phyloP scores from a whole-genome alignment of 106 monocot genomes.

The Acorus calamus region DNA sequence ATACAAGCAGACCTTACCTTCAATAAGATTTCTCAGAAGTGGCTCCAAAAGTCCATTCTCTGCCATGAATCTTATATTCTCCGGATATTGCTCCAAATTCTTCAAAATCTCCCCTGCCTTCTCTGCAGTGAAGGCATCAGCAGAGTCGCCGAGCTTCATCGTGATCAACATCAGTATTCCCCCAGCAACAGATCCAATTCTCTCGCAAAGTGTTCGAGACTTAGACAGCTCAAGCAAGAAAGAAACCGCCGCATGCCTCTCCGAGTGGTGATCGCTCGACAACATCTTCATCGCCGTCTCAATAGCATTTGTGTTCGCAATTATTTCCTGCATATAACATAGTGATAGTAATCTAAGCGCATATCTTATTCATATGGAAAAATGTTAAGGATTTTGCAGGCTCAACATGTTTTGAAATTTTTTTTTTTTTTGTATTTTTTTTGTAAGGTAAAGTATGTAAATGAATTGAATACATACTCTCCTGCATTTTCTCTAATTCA shows the following conservation, averaged over 20 bases:
- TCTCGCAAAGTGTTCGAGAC: conserved; percentile 22
- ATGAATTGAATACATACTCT: no score
- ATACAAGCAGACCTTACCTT: conserved; percentile 21
- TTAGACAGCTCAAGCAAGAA: conserved; percentile 60
- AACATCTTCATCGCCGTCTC: conserved; percentile 32
- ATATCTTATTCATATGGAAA: neutral
- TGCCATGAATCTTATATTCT: conserved; percentile 57
- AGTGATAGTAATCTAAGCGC: neutral
- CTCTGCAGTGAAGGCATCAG: conserved; percentile 23
- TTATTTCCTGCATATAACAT: conserved; percentile 34
- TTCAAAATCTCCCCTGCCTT: conserved; percentile 38
- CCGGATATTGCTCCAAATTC: conserved; percentile 41
- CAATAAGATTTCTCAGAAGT: conserved; percentile 42
- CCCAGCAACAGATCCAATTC: conserved; percentile 31
- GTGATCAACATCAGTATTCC: conserved; percentile 42
- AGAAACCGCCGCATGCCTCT: conserved; percentile 34
- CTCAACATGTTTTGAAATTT: no score
- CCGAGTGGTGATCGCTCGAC: conserved; percentile 35
- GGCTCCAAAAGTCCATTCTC: conserved; percentile 57
- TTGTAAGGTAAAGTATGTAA: no score
- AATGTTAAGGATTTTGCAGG: neutral
- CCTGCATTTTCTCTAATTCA: no score
- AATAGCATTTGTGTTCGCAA: conserved; percentile 29
- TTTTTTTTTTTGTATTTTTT: no score
- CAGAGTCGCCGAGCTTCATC: conserved; percentile 29